Evolutionary conservation across 1,139 yeast species (phyloP).

Genomic region (Zygoascus meyerae): DNA sequence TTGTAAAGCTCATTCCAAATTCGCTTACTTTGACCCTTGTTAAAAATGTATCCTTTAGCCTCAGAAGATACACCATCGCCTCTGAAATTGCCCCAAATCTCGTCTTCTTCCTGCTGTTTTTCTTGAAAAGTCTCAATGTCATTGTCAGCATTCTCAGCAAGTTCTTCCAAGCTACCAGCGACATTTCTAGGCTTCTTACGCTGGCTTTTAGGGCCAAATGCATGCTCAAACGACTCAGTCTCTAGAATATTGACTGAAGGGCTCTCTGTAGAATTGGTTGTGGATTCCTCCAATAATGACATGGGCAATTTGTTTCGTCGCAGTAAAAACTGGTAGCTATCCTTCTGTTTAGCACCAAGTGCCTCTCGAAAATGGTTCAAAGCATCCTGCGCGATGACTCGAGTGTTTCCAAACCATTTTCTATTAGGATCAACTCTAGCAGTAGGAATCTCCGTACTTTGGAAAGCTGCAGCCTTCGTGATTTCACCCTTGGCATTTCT

Average conservation of each 20-base stretch:
- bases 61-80: slow-evolving; percentile 72
- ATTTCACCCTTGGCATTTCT: slow-evolving; percentile 86
- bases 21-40: slow-evolving; percentile 96
- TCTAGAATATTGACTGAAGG: slow-evolving; percentile 80
- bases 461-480: slow-evolving; percentile 80
- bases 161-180: slow-evolving; percentile 72
- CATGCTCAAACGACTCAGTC: slow-evolving; percentile 72
- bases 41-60: slow-evolving; percentile 92
- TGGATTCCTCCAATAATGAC: slow-evolving; percentile 77
- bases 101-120: slow-evolving; percentile 52
- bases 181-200: slow-evolving; percentile 85
- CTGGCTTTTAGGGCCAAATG: slow-evolving; percentile 95
- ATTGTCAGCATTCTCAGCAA: slow-evolving; percentile 55
- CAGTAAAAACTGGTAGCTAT: slow-evolving; percentile 80
- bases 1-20: slow-evolving; percentile 97
- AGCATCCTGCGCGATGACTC: slow-evolving; percentile 97
- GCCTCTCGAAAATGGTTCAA: slow-evolving; percentile 91
- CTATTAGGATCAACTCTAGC: slow-evolving; percentile 96
- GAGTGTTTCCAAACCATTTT: slow-evolving; percentile 95
- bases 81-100: slow-evolving; percentile 30
- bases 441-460: slow-evolving; percentile 78
- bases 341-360: slow-evolving; percentile 78
- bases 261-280: slow-evolving; percentile 42
- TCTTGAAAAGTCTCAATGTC: slow-evolving; percentile 65
- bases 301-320: slow-evolving; percentile 91